Conservation (phyloP, 2,329 filamentous ascomycete genomes). For the Scleromitrula shiraiana region DNA sequence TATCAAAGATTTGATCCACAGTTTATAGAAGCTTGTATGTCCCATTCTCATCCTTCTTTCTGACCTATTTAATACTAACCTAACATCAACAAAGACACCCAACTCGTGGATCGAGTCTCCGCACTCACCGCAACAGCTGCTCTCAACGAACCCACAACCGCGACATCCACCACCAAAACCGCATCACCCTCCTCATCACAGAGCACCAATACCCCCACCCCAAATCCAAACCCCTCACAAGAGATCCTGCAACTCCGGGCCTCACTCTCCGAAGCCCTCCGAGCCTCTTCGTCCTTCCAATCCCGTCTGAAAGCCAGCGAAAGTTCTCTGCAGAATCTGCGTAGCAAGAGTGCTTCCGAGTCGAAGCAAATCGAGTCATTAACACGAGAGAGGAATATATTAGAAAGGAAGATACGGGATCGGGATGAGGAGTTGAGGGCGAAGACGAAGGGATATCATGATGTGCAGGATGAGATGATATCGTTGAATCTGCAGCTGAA, state of each 20-base stretch:
- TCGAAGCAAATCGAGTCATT: conserved; percentile 52
- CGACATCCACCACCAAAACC: conserved; percentile 17
- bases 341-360: conserved; percentile 51
- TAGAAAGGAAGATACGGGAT: conserved; percentile 65
- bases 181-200: conserved; percentile 25
- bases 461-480: conserved; percentile 89
- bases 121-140: conserved; percentile 52
- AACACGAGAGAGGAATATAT: conserved; percentile 50
- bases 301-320: conserved; percentile 53
- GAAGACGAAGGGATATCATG: conserved; percentile 76
- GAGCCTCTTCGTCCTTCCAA: conserved; percentile 62
- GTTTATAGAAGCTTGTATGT: conserved; percentile 72
- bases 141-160: conserved; percentile 21
- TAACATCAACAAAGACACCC: conserved; percentile 43
- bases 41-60: background rate
- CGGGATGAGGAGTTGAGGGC: conserved; percentile 76
- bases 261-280: conserved; percentile 70
- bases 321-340: conserved; percentile 56
- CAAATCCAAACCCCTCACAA: conserved; percentile 20
- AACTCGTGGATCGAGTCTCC: conserved; percentile 59
- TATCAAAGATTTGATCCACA: conserved; percentile 49
- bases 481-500: conserved; percentile 81
- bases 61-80: background rate
- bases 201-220: conserved; percentile 31
- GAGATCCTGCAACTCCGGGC: conserved; percentile 47